These are phyloP conservation scores for Pestalotiopsis sp. DNA, from an alignment of 2,329 filamentous ascomycete species.

Conservation along the genomic window DNA sequence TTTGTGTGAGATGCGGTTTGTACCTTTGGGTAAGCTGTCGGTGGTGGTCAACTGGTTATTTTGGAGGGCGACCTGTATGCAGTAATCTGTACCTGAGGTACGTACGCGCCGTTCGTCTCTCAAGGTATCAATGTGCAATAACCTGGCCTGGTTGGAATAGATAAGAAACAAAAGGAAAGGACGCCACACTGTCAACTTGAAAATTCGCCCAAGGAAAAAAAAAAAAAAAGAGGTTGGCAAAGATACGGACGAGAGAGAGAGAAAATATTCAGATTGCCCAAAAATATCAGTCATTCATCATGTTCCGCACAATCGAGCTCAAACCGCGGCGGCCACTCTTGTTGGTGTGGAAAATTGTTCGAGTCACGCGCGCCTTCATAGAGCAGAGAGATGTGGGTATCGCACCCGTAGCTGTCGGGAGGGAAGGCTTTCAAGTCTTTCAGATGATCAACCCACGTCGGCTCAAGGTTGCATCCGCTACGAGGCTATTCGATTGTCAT, in stretches of 20 bases:
- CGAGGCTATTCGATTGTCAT: constrained; percentile 4
- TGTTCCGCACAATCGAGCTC: background rate
- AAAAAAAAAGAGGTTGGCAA: background rate
- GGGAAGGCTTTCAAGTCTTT: background rate
- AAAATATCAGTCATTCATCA: background rate
- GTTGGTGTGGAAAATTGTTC: background rate
- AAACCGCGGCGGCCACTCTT: background rate
- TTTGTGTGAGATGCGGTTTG: background rate
- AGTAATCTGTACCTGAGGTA: too few relatives aligned
- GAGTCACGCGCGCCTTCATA: background rate
- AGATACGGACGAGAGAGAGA: background rate
- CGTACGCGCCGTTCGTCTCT: too few relatives aligned
- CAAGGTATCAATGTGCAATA: too few relatives aligned
- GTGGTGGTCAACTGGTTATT: background rate
- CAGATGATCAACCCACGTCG: constrained; percentile 10
- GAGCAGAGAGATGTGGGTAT: background rate
- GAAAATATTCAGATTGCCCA: background rate
- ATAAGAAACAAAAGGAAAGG: background rate
- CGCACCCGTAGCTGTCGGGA: background rate
- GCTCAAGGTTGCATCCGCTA: constrained; percentile 8
- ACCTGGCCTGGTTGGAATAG: background rate
- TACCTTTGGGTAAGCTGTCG: background rate
- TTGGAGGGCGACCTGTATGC: background rate
- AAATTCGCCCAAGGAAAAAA: background rate
- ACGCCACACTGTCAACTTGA: background rate